Evolutionary conservation across 1,284 basidiomycete species (phyloP).

Genomic region (Ceratobasidium sp.): DNA sequence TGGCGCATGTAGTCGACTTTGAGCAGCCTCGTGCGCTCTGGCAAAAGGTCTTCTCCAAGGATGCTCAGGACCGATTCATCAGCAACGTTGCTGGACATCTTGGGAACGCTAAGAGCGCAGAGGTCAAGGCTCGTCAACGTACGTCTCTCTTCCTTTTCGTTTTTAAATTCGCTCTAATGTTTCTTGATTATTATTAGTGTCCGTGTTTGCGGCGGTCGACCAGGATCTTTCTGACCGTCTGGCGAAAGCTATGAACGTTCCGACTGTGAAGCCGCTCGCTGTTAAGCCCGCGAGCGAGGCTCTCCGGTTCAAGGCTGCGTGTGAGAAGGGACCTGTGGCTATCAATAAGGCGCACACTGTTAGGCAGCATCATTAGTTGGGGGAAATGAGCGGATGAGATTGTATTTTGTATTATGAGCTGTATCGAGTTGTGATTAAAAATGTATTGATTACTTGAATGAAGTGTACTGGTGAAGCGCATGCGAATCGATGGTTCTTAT

Average conservation of each 20-base stretch:
- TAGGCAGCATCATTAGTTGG: not conserved
- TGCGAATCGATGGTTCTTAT: too few species aligned
- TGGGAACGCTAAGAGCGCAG: conserved; percentile 71
- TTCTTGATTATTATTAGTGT: conserved; percentile 63
- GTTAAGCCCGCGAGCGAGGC: conserved; percentile 74
- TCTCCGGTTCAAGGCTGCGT: conserved; percentile 61
- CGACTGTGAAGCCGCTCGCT: conserved; percentile 70
- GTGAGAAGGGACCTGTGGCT: not conserved
- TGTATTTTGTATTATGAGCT: too few species aligned
- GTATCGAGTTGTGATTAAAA: too few species aligned
- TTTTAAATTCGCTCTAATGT: not conserved
- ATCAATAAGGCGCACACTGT: conserved; percentile 26
- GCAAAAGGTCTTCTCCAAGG: conserved; percentile 81
- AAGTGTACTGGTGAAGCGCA: too few species aligned
- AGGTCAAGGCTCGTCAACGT: conserved; percentile 79
- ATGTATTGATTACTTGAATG: too few species aligned
- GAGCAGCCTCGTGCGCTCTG: conserved; percentile 89
- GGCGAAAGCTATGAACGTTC: conserved; percentile 76
- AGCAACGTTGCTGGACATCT: conserved; percentile 84
- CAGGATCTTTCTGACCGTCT: conserved; percentile 79
- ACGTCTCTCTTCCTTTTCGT: conserved; percentile 54
- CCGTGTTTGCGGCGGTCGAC: conserved; percentile 84
- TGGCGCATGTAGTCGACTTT: conserved; percentile 77
- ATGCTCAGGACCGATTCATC: conserved; percentile 76
- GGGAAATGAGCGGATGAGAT: too few species aligned